Evolutionary conservation across 371 early-diverging fungal species (phyloP), one percentile per base, ranked within the genome.

Genomic region (Saksenaea oblongispora): DNA sequence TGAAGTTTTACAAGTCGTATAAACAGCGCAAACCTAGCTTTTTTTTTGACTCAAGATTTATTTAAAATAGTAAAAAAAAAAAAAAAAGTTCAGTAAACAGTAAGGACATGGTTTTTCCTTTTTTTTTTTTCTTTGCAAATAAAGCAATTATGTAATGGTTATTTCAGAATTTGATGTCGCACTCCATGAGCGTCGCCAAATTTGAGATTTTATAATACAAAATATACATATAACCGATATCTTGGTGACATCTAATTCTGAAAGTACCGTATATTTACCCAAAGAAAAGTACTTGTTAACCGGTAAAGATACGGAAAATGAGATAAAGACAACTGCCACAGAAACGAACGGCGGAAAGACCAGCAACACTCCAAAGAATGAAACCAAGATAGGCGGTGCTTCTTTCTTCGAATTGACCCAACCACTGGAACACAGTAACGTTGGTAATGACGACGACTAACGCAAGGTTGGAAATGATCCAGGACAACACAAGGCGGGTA

Each of bases 331-430:
- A 71, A 56, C 88, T 84, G 44, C 95, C 97, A 41, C 92, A 39
- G 73, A 95, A 94, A 39, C 96, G 89, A 67, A 95, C 79, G 3
- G 84, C 76, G 4, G 94, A 85, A 60, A 97, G 79, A 34, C 83
- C 93, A 28, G 92, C 87, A 34, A 95, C 94, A 17, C 91, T 90
- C 93, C 94, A 96, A 56, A 96, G 89, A 56, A 95, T 89, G 64
- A 96, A 91, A 59, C 87, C 86, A 59, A 96, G 82, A 61, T 93
- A 96, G 22, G 81, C 76, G 56, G 91, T 91, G 58, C 79, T 75
- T 70, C 80, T 42, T 5, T 56, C 66, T 8, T 73, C 68, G 18
- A 75, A 78, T 14, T 62, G 64, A 55, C 79, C 76, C 59, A 76
- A 70, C 64, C 75, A 70, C 24, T 59, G 53, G 41, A 71, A 73